These are phyloP conservation scores for Fusarium coffeatum DNA, from an alignment of 2,329 filamentous ascomycete genomes.

Conservation along the genomic window DNA sequence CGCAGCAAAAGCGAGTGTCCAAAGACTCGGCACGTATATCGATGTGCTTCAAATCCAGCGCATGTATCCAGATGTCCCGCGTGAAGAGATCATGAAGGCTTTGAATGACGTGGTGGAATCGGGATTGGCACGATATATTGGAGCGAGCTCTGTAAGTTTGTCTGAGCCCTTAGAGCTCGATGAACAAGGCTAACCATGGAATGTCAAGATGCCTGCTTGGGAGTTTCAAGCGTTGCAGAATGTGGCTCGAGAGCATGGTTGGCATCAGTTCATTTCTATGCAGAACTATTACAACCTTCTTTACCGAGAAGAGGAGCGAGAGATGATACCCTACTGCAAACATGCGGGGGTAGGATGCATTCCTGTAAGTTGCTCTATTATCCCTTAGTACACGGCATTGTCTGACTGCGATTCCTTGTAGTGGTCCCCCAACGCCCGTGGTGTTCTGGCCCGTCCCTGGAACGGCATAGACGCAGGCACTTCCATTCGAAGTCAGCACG, in stretches of 20 bases:
- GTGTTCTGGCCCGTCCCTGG: no score
- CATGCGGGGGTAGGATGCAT: conserved; percentile 21
- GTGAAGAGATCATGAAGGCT: conserved; percentile 32
- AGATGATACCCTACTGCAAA: conserved; percentile 53
- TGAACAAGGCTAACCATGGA: no score
- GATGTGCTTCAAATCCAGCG: conserved; percentile 68
- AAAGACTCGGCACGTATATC: conserved; percentile 55
- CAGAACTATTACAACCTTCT: conserved; percentile 66
- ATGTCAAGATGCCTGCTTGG: conserved; percentile 12
- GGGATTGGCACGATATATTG: conserved; percentile 68
- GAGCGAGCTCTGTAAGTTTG: conserved; percentile 58
- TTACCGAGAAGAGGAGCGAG: conserved; percentile 69
- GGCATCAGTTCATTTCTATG: conserved; percentile 69
- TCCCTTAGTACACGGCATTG: no score
- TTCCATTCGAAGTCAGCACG: no score
- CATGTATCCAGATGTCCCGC: conserved; percentile 55
- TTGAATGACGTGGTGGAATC: conserved; percentile 41
- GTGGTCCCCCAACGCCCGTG: no score
- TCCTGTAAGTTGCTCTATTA: neutral
- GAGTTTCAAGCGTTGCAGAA: conserved; percentile 56
- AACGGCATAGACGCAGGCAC: no score
- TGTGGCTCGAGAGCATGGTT: conserved; percentile 63
- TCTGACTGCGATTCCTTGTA: no score
- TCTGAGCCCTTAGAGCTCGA: conserved; percentile 21
- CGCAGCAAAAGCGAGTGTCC: conserved; percentile 63